Conservation (phyloP, 352 stramenopile genomes). For the Aphanomyces euteiches region DNA sequence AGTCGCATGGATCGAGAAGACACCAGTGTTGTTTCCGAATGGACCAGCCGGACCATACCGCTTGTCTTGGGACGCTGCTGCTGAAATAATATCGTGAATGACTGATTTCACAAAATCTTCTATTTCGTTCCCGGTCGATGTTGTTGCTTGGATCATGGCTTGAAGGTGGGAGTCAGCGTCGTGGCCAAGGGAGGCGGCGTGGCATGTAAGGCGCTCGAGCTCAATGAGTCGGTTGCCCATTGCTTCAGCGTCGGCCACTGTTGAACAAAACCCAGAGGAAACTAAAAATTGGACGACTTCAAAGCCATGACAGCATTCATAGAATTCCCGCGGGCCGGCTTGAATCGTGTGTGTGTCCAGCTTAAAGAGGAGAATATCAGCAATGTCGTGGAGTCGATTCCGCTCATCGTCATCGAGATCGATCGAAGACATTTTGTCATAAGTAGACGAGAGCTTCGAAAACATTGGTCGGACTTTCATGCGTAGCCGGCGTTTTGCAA, state of each 20-base stretch:
- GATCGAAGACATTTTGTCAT: background rate
- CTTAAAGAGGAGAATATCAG: conserved; percentile 17
- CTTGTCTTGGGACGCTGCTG: background rate
- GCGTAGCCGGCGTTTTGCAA: background rate
- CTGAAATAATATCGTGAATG: background rate
- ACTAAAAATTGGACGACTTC: conserved; percentile 9
- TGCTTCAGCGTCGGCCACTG: conserved; percentile 2
- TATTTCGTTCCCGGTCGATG: background rate
- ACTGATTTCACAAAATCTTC: background rate
- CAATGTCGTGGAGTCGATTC: conserved; percentile 7
- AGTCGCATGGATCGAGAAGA: conserved; percentile 17
- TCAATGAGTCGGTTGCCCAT: conserved; percentile 17
- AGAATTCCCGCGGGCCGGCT: background rate
- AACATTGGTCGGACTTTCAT: conserved; percentile 13
- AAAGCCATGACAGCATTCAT: conserved; percentile 7
- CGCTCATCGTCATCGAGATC: background rate
- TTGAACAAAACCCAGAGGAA: background rate
- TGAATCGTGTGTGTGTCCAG: conserved; percentile 5
- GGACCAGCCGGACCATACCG: conserved; percentile 8
- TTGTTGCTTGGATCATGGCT: background rate
- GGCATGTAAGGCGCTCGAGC: conserved; percentile 8
- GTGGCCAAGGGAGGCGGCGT: background rate
- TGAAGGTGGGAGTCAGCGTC: background rate
- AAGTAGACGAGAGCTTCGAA: conserved; percentile 18
- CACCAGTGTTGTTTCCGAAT: conserved; percentile 8